These are phyloP conservation scores for Penicillium coprophilum DNA, from an alignment of 495 filamentous ascomycete species.

Conservation along the genomic window DNA sequence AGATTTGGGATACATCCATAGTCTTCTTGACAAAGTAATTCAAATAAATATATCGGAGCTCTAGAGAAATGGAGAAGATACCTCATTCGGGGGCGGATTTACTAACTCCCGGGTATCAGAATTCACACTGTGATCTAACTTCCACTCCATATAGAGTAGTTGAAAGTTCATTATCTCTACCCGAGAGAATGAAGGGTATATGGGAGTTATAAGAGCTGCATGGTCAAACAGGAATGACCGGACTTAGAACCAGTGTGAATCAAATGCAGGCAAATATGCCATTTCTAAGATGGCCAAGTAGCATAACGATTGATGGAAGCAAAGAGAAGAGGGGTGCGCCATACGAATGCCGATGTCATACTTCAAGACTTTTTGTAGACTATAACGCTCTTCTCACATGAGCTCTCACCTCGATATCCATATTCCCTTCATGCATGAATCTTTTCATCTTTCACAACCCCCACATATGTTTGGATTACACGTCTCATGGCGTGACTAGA, in stretches of 20 bases:
- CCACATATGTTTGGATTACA: not conserved
- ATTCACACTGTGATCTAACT: too few relatives aligned
- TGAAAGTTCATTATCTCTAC: too few relatives aligned
- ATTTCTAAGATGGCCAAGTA: not conserved
- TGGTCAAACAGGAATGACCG: too few relatives aligned
- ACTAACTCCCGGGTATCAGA: not conserved
- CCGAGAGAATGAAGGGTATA: too few relatives aligned
- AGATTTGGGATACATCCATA: constrained; percentile 35
- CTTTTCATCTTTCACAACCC: not conserved
- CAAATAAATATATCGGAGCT: not conserved
- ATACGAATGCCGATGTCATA: not conserved
- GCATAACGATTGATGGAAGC: too few relatives aligned
- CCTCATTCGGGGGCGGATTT: not conserved
- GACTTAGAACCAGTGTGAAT: not conserved
- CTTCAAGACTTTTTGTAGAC: too few relatives aligned
- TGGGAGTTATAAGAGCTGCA: too few relatives aligned
- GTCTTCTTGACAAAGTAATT: not conserved
- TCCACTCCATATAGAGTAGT: too few relatives aligned
- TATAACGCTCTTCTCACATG: not conserved
- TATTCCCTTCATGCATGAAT: not conserved
- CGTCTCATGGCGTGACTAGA: not conserved
- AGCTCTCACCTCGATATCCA: not conserved
- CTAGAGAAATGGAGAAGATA: not conserved
- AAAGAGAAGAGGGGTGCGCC: too few relatives aligned
- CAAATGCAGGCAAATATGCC: not conserved